Percentiles rank a stretch among this genome's conserved stretches.
phyloP scores from a whole-genome alignment of 495 filamentous ascomycete genomes.

The Podospora bellae-mahoneyi region DNA sequence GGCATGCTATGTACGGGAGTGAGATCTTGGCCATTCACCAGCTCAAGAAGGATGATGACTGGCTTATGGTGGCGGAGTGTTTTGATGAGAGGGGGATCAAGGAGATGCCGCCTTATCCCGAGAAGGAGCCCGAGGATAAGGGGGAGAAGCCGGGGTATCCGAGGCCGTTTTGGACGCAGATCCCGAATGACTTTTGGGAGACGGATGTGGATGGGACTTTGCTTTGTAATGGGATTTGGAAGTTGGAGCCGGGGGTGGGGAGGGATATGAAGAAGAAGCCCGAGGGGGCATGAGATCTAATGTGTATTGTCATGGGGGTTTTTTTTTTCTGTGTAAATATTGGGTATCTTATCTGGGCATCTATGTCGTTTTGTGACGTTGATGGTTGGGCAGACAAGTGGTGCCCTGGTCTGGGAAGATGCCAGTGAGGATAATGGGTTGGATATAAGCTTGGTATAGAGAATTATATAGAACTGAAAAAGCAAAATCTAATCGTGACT shows the following conservation, averaged over 20 bases:
- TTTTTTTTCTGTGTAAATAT: not conserved
- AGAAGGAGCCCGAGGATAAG: not conserved
- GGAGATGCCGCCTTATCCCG: slow-evolving; percentile 4
- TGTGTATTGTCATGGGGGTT: not conserved
- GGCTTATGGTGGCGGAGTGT: slow-evolving; percentile 7
- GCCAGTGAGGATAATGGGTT: too few species aligned
- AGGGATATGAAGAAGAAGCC: slow-evolving; percentile 9
- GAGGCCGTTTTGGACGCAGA: not conserved
- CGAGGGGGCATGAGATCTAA: not conserved
- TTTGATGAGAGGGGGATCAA: slow-evolving; percentile 10
- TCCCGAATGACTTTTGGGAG: slow-evolving; percentile 14
- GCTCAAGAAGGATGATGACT: slow-evolving; percentile 6
- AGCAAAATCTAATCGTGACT: too few species aligned
- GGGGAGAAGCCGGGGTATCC: slow-evolving; percentile 7
- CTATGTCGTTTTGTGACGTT: too few species aligned
- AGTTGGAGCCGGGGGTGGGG: slow-evolving; percentile 11
- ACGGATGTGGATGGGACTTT: slow-evolving; percentile 7
- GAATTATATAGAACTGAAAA: too few species aligned
- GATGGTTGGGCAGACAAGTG: too few species aligned
- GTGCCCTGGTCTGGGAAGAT: too few species aligned
- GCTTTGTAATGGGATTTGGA: slow-evolving; percentile 13
- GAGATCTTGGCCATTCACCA: slow-evolving; percentile 9
- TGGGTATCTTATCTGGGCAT: too few species aligned
- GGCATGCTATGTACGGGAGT: slow-evolving; percentile 8
- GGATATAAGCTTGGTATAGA: too few species aligned